Base-by-base conservation (phyloP, 805 yeast species). In the Wickerhamiella alocasiicola region DNA sequence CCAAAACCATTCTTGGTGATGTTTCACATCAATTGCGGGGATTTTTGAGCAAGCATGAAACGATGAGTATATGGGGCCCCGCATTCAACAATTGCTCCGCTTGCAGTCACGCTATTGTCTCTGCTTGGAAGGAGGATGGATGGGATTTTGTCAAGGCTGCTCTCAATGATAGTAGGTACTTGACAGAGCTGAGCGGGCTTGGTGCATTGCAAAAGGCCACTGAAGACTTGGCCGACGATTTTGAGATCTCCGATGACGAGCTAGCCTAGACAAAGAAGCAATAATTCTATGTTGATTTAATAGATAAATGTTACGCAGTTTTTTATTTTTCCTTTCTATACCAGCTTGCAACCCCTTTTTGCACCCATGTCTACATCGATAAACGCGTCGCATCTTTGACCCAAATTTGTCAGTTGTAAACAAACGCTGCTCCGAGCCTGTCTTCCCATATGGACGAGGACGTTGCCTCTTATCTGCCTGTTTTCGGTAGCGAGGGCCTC, bases 11-110 rank as follows among this genome's bases (percentile, higher is more conserved):
- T 0, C 60, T 88, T 18, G 95, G 96, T 0, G 71, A 69, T 1
- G 60, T 77, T 2, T 94, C 95, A 0, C 98, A 88, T 58, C 98
- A 93, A 56, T 65, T 91, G 17, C 67, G 99, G 45, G 98, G 97
- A 0, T 88, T 78, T 54, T 60, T 93, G 25, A 74, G 71, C 49
- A 68, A 67, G 36, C 83, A 78, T 50, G 70, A 70, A 34, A 76
- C 74, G 12, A 55, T 78, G 44, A 78, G 76, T 49, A 64, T 87
- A 17, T 65, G 67, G 44, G 79, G 94, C 0, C 82, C 82, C 1
- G 75, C 76, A 23, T 93, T 81, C 60, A 64, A 68, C 28, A 66
- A 72, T 50, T 91, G 99, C 58, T 78, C 96, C 0, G 98, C 87
- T 0, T 91, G 99, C 52, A 81, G 94, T 1, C 47, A 60, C 0